Percentiles rank a stretch among this genome's conserved stretches.
These are phyloP conservation scores for Irpex lacteus DNA, from an alignment of 1,284 basidiomycete species.

Conservation along the genomic window DNA sequence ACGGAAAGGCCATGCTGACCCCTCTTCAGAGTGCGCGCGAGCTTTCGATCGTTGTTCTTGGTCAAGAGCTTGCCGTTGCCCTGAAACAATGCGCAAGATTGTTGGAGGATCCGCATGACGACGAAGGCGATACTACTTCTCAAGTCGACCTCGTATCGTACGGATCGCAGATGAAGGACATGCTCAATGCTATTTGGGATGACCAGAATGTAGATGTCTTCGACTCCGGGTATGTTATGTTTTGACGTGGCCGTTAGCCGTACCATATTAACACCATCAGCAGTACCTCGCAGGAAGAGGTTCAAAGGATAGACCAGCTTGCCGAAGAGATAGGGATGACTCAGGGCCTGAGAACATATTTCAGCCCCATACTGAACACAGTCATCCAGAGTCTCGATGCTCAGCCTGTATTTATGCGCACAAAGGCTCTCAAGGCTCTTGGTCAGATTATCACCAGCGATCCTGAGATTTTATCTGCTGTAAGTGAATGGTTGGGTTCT, in stretches of 20 bases:
- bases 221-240: constrained; percentile 56
- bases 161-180: constrained; percentile 52
- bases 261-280: constrained; percentile 3
- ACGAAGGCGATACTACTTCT: constrained; percentile 24
- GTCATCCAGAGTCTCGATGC: constrained; percentile 78
- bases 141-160: constrained; percentile 41
- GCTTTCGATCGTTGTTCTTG: constrained; percentile 68
- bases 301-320: constrained; percentile 58
- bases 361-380: constrained; percentile 76
- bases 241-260: constrained; percentile 4
- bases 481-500: constrained; percentile 34
- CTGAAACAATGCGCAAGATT: constrained; percentile 52
- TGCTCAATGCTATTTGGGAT: constrained; percentile 68
- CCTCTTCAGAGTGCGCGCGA: constrained; percentile 68
- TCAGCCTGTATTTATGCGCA: constrained; percentile 82
- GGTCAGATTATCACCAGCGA: constrained; percentile 86
- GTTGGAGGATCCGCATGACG: constrained; percentile 35
- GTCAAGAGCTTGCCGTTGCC: constrained; percentile 67
- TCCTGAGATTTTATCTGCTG: constrained; percentile 75
- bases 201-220: constrained; percentile 68
- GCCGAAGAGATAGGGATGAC: constrained; percentile 75
- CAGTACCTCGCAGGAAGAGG: constrained; percentile 64
- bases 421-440: constrained; percentile 85
- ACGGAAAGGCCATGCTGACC: background rate
- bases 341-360: constrained; percentile 72